phyloP scores from a whole-genome alignment of 129 eudicot species.

The Artemisia tridentata region DNA sequence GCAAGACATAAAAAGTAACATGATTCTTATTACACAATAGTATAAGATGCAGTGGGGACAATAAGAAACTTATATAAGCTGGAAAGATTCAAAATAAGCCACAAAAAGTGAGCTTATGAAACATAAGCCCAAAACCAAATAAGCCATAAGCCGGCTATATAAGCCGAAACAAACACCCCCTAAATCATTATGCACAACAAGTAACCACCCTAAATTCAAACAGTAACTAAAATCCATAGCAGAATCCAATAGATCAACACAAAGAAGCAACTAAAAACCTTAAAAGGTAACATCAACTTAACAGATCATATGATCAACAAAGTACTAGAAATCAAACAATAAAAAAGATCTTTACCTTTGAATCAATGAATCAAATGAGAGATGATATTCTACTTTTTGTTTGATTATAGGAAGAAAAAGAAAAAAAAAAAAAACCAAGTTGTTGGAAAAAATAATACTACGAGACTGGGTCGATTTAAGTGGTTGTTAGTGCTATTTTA shows the following conservation, averaged over 20 bases:
- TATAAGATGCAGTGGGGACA: background rate
- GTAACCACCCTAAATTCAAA: background rate
- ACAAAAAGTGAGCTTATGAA: no score
- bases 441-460: slow-evolving; percentile 8
- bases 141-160: no score
- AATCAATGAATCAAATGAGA: no score
- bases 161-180: no score
- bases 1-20: background rate
- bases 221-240: background rate
- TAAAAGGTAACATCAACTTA: slow-evolving; percentile 10
- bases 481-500: background rate
- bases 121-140: no score
- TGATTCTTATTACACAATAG: slow-evolving; percentile 6
- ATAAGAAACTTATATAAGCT: no score
- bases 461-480: slow-evolving; percentile 21
- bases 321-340: background rate
- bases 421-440: background rate
- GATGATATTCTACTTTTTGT: slow-evolving; percentile 7
- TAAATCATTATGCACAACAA: background rate
- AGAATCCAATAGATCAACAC: background rate
- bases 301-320: slow-evolving; percentile 3
- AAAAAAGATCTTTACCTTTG: no score
- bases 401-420: background rate
- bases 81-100: no score
- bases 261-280: slow-evolving; percentile 16